phyloP scores from a whole-genome alignment of 768 basidiomycete genomes.

The Lactifluus hygrophoroides region DNA sequence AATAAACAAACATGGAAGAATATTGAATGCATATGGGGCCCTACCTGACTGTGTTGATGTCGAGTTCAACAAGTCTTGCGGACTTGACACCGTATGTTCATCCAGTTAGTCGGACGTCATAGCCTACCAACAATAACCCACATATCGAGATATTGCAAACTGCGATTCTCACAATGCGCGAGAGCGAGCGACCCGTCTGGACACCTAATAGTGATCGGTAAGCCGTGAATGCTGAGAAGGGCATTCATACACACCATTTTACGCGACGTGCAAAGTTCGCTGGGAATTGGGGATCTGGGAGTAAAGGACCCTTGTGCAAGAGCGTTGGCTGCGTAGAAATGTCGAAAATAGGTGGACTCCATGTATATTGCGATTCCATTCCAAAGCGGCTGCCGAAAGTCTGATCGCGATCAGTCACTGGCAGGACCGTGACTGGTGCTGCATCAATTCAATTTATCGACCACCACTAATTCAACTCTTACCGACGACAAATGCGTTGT shows the following conservation, averaged over 20 bases:
- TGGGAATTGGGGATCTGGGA: slow-evolving; percentile 4
- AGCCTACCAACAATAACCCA: slow-evolving; percentile 30
- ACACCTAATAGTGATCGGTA: slow-evolving; percentile 40
- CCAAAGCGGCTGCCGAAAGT: neutral
- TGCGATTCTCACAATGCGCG: slow-evolving; percentile 61
- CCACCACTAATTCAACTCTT: no score
- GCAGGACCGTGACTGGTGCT: no score
- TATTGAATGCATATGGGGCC: neutral
- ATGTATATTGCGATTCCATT: slow-evolving; percentile 8
- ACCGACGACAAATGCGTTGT: no score
- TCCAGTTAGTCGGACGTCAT: neutral
- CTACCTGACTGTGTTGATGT: slow-evolving; percentile 4
- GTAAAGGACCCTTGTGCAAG: neutral
- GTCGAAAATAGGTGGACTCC: slow-evolving; percentile 16
- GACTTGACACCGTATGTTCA: neutral
- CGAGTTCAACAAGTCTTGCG: neutral
- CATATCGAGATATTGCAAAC: slow-evolving; percentile 48
- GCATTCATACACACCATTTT: slow-evolving; percentile 14
- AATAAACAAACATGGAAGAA: neutral
- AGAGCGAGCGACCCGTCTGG: slow-evolving; percentile 65
- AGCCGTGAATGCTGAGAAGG: neutral
- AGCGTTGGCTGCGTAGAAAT: slow-evolving; percentile 7
- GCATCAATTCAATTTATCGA: no score
- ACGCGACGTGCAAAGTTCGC: slow-evolving; percentile 20
- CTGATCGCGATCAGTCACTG: neutral